Conservation (phyloP, 1,284 basidiomycete genomes). For the Ceratobasidium sp. region DNA sequence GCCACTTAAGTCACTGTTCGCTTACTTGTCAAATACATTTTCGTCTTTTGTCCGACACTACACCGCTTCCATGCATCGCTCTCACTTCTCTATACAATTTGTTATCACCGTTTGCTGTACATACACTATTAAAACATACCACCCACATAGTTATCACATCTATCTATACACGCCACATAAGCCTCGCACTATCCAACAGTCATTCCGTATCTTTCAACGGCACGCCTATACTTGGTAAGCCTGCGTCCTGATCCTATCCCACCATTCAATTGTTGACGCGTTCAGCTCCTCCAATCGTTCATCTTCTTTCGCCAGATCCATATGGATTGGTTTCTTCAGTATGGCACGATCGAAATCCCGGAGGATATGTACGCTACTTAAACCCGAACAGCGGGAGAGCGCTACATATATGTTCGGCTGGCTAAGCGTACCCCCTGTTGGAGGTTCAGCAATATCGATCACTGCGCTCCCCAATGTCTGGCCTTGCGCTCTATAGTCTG, state of each 20-base stretch:
- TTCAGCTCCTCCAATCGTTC: not conserved
- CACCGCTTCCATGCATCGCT: too few species aligned
- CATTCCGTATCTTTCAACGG: too few species aligned
- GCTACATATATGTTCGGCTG: constrained; percentile 42
- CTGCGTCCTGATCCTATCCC: not conserved
- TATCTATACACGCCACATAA: too few species aligned
- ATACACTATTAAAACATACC: too few species aligned
- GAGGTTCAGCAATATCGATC: constrained; percentile 34
- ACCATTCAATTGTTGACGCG: not conserved
- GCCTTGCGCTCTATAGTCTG: constrained; percentile 44
- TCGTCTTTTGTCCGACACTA: too few species aligned
- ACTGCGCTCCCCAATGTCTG: constrained; percentile 38
- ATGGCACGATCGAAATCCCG: not conserved
- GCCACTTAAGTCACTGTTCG: too few species aligned
- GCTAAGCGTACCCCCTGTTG: constrained; percentile 19
- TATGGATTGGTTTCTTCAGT: not conserved
- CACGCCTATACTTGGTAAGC: too few species aligned
- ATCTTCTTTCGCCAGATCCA: not conserved
- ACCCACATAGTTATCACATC: too few species aligned
- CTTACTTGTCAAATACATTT: too few species aligned
- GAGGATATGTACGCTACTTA: constrained; percentile 39
- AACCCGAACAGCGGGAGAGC: constrained; percentile 43
- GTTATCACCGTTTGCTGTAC: too few species aligned
- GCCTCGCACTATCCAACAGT: too few species aligned
- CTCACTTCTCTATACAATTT: too few species aligned